Evolutionary conservation across 192 early-diverging fungal species (phyloP).

Genomic region (Chytriomyces sp.): DNA sequence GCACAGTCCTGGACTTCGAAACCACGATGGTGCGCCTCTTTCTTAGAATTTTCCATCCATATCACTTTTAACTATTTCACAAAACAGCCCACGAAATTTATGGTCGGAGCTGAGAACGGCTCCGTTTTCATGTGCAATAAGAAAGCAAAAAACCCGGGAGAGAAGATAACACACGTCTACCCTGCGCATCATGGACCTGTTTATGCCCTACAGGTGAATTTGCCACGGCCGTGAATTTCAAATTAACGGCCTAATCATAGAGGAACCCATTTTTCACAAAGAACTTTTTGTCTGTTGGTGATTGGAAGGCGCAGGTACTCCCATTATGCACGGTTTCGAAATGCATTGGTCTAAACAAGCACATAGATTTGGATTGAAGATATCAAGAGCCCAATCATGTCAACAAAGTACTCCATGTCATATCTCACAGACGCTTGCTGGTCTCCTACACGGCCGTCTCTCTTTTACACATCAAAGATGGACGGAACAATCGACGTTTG

Average conservation of each 20-base stretch:
- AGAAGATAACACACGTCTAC: conserved; percentile 63
- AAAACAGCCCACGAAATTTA: conserved; percentile 65
- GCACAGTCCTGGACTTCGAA: conserved; percentile 65
- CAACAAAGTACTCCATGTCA: conserved; percentile 47
- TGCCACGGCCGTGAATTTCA: background rate
- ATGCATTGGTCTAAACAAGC: conserved; percentile 15
- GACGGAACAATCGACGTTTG: conserved; percentile 63
- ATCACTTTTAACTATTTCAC: background rate
- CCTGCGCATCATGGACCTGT: conserved; percentile 63
- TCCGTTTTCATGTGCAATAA: conserved; percentile 67
- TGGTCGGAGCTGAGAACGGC: conserved; percentile 67
- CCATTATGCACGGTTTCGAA: background rate
- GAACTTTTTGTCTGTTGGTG: conserved; percentile 64
- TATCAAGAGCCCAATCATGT: conserved; percentile 59
- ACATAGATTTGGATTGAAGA: conserved; percentile 64
- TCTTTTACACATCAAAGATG: conserved; percentile 62
- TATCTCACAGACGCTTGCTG: conserved; percentile 65
- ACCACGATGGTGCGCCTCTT: conserved; percentile 57
- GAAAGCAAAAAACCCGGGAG: conserved; percentile 61
- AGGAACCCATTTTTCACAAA: conserved; percentile 67
- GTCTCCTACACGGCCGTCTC: conserved; percentile 58
- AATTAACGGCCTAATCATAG: conserved; percentile 22
- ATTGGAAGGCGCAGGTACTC: conserved; percentile 53
- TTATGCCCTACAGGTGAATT: conserved; percentile 52
- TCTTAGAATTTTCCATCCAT: conserved; percentile 9